These are phyloP conservation scores for Dalbergia cochinchinensis DNA, from an alignment of 306 rosid genomes.

Conservation along the genomic window DNA sequence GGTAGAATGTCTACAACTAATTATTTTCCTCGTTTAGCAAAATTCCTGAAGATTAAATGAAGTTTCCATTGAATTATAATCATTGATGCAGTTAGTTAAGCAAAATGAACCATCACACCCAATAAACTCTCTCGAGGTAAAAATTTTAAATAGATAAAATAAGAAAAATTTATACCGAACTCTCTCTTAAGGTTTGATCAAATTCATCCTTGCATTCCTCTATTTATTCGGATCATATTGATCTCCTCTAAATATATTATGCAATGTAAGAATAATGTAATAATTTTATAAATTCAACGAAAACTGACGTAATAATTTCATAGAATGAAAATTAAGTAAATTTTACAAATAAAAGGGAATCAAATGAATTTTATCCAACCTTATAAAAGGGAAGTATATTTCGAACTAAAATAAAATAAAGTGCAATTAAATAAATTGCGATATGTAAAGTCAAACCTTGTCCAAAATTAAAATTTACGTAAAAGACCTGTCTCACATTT, in stretches of 20 bases:
- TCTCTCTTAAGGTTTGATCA: no score
- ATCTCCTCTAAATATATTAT: no score
- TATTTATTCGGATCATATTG: no score
- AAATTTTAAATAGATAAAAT: not conserved
- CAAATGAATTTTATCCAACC: no score
- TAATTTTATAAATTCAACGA: no score
- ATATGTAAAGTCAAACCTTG: not conserved
- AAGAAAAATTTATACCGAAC: not conserved
- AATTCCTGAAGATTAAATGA: conserved; percentile 2
- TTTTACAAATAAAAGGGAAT: no score
- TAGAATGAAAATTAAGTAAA: no score
- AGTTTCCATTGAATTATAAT: not conserved
- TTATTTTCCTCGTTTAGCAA: not conserved
- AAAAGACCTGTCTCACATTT: not conserved
- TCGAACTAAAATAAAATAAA: not conserved
- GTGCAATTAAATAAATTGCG: not conserved
- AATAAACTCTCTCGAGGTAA: not conserved
- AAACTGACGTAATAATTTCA: no score
- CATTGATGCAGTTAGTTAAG: not conserved
- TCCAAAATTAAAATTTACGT: not conserved
- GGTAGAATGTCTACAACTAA: conserved; percentile 10
- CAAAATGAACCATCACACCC: not conserved
- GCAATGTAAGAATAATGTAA: no score
- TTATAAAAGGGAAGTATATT: no score
- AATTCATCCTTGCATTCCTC: no score